Conservation (phyloP, 2,329 filamentous ascomycete species). For the Ascochyta koolunga region DNA sequence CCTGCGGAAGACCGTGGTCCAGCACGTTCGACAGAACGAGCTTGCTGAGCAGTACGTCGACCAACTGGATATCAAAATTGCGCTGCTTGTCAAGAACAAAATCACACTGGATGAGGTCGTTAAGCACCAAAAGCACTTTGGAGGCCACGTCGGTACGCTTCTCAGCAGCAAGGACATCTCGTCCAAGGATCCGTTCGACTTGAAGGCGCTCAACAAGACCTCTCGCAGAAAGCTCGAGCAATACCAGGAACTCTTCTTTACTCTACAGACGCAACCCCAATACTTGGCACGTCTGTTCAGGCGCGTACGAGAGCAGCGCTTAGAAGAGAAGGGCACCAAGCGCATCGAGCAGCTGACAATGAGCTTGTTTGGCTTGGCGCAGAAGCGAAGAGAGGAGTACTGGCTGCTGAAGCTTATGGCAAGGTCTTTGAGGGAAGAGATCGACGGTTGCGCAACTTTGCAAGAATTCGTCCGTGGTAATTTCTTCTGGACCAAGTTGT, state of each 20-base stretch:
- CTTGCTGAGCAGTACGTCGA: conserved; percentile 97
- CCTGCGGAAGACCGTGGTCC: conserved; percentile 91
- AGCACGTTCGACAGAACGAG: conserved; percentile 96
- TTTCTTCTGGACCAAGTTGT: conserved; percentile 90
- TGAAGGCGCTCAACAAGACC: conserved; percentile 96
- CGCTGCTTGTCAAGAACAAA: conserved; percentile 97
- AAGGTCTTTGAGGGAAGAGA: conserved; percentile 82
- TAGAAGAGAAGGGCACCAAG: conserved; percentile 89
- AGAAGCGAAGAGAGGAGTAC: conserved; percentile 96
- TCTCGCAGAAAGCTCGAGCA: conserved; percentile 94
- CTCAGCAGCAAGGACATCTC: conserved; percentile 87
- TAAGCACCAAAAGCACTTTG: conserved; percentile 94
- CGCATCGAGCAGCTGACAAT: conserved; percentile 92
- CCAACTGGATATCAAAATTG: conserved; percentile 98
- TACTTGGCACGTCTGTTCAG: conserved; percentile 91
- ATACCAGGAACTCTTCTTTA: conserved; percentile 97
- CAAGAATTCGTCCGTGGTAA: conserved; percentile 89
- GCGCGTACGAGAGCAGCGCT: conserved; percentile 79
- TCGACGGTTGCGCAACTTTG: conserved; percentile 72
- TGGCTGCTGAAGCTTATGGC: conserved; percentile 89
- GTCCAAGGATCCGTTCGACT: conserved; percentile 89
- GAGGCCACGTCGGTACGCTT: conserved; percentile 82
- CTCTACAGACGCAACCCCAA: conserved; percentile 93
- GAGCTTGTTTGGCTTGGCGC: conserved; percentile 95
- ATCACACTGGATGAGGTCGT: conserved; percentile 98